Percentiles rank a stretch among this genome's conserved stretches.
These are phyloP conservation scores for Calycina herbarum DNA, from an alignment of 2,329 filamentous ascomycete genomes.

Conservation along the genomic window DNA sequence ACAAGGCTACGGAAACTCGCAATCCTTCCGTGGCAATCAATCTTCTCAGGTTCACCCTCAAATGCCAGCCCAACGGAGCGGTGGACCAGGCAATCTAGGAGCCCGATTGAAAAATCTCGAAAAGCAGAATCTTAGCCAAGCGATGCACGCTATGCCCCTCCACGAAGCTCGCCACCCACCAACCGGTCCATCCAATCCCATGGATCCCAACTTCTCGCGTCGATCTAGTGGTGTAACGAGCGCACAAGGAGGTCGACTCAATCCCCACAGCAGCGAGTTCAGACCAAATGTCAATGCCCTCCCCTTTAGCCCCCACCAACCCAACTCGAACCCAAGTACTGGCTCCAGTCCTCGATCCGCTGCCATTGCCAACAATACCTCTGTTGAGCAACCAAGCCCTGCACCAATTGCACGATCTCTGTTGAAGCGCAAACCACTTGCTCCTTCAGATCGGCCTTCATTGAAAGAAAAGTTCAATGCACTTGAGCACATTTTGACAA, in stretches of 20 bases:
- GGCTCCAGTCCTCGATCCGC: slow-evolving; percentile 70
- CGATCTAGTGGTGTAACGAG: slow-evolving; percentile 52
- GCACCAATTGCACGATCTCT: slow-evolving; percentile 48
- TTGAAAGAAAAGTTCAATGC: slow-evolving; percentile 60
- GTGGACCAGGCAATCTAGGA: slow-evolving; percentile 27
- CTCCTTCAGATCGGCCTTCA: slow-evolving; percentile 54
- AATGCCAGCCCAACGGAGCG: slow-evolving; percentile 27
- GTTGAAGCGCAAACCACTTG: slow-evolving; percentile 70
- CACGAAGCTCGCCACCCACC: slow-evolving; percentile 70
- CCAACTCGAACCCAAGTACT: slow-evolving; percentile 48
- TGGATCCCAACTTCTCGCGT: slow-evolving; percentile 54
- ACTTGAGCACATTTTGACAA: slow-evolving; percentile 56
- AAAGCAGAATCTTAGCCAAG: slow-evolving; percentile 27
- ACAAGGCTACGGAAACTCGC: slow-evolving; percentile 44
- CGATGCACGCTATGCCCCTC: slow-evolving; percentile 27
- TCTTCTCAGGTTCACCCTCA: slow-evolving; percentile 29
- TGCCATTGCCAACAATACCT: slow-evolving; percentile 40
- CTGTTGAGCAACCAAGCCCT: slow-evolving; percentile 35
- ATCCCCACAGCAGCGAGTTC: slow-evolving; percentile 74
- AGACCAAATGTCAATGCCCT: slow-evolving; percentile 79
- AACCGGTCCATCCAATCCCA: slow-evolving; percentile 65
- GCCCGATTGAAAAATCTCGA: slow-evolving; percentile 34
- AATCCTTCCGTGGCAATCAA: slow-evolving; percentile 37
- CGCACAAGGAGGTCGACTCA: slow-evolving; percentile 57
- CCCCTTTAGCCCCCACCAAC: slow-evolving; percentile 70